Evolutionary conservation across 495 filamentous ascomycete genomes (phyloP).

Genomic region (Symbiotaphrina buchneri): DNA sequence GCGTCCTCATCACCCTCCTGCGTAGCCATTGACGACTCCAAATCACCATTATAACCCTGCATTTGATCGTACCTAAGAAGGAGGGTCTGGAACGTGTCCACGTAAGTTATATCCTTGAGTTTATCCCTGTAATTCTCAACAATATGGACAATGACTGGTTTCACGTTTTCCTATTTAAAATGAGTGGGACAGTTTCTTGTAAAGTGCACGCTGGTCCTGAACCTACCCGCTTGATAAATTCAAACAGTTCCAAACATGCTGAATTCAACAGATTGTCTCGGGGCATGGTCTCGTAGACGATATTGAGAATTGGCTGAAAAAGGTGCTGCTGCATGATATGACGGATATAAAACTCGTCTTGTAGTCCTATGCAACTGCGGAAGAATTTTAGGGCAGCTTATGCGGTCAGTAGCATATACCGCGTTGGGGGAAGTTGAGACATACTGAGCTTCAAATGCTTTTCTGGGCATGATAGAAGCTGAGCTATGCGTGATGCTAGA

Average conservation of each 20-base stretch:
- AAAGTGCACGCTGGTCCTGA: not conserved
- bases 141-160: conserved; percentile 59
- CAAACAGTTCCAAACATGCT: conserved; percentile 89
- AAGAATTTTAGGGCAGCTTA: conserved; percentile 86
- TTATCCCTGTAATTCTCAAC: conserved; percentile 79
- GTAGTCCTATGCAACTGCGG: conserved; percentile 61
- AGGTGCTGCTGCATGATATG: conserved; percentile 68
- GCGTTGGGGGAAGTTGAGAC: conserved; percentile 10
- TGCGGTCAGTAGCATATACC: conserved; percentile 5
- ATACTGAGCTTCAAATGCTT: conserved; percentile 84
- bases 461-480: conserved; percentile 65
- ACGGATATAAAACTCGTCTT: conserved; percentile 82
- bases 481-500: conserved; percentile 57
- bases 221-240: conserved; percentile 46
- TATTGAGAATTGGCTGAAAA: conserved; percentile 71
- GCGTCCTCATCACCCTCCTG: conserved; percentile 23
- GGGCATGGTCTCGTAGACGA: conserved; percentile 77
- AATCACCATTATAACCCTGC: conserved; percentile 21
- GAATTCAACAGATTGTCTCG: conserved; percentile 92
- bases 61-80: conserved; percentile 64
- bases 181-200: conserved; percentile 1
- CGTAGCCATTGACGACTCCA: conserved; percentile 28
- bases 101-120: conserved; percentile 55
- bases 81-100: conserved; percentile 64
- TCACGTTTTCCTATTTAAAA: conserved; percentile 50